Conservation (phyloP, 768 basidiomycete genomes). For the Pleurotus platypus region DNA sequence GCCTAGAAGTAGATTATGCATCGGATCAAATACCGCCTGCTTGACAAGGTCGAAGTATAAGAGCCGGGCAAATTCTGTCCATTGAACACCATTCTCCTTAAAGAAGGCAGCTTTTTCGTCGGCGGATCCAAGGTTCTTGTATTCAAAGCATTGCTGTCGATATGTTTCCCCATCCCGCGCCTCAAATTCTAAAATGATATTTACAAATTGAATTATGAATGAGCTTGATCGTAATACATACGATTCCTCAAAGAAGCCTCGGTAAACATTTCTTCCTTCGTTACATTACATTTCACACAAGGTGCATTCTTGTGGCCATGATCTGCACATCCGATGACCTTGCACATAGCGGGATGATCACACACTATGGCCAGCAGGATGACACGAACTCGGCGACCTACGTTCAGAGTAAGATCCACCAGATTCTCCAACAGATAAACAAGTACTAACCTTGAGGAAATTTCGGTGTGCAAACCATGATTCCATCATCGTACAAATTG, state of each 20-base stretch:
- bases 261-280: constrained; percentile 12
- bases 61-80: constrained; percentile 21
- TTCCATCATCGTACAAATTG: constrained; percentile 21
- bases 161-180: constrained; percentile 9
- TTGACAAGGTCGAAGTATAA: constrained; percentile 21
- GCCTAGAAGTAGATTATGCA: constrained; percentile 27
- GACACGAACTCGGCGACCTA: constrained; percentile 18
- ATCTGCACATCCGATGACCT: constrained; percentile 22
- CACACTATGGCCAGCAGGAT: constrained; percentile 22
- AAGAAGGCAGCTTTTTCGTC: constrained; percentile 13
- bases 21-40: constrained; percentile 22
- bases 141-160: constrained; percentile 11
- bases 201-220: background rate
- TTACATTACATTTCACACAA: constrained; percentile 21
- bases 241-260: constrained; percentile 13
- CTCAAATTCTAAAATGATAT: constrained; percentile 1
- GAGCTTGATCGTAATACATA: background rate
- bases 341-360: constrained; percentile 25
- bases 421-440: background rate
- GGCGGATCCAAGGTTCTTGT: background rate
- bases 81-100: constrained; percentile 17
- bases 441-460: constrained; percentile 17
- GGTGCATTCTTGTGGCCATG: constrained; percentile 19
- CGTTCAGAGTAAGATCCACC: too few species aligned
- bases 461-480: constrained; percentile 9